A percentile compares a stretch with the other conserved stretches of the same genome.
Conservation (phyloP, 768 basidiomycete species). For the Coprinellus micaceus region DNA sequence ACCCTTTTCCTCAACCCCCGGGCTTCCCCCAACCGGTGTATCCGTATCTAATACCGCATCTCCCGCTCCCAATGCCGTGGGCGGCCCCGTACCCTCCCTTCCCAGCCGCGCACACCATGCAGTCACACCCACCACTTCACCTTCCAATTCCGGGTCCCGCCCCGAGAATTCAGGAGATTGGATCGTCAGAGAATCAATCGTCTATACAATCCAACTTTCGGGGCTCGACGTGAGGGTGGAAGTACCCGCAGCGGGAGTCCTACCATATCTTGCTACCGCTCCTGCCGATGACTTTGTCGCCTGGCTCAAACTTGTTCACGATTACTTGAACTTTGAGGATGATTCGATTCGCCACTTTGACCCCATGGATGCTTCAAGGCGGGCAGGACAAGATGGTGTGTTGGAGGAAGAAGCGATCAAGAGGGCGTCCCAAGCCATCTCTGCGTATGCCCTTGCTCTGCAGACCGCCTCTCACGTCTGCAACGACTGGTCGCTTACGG, state of each 20-base stretch:
- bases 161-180: conserved; percentile 37
- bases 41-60: background rate
- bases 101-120: background rate
- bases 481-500: conserved; percentile 67
- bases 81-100: background rate
- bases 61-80: background rate
- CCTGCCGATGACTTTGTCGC: conserved; percentile 51
- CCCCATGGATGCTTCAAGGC: conserved; percentile 31
- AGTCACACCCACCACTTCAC: background rate
- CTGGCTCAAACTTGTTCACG: conserved; percentile 43
- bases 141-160: conserved; percentile 15
- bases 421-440: conserved; percentile 49
- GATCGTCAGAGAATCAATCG: conserved; percentile 55
- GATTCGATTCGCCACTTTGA: conserved; percentile 47
- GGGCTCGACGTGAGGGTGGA: conserved; percentile 48
- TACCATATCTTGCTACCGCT: conserved; percentile 73
- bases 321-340: conserved; percentile 40
- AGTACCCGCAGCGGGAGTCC: conserved; percentile 52
- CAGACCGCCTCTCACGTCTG: conserved; percentile 66
- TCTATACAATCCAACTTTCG: conserved; percentile 68
- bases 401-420: conserved; percentile 13
- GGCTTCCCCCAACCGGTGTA: background rate
- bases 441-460: conserved; percentile 66
- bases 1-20: background rate
- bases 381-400: background rate